Evolutionary conservation across 768 basidiomycete species (phyloP).

Genomic region (Lactarius trivialis): DNA sequence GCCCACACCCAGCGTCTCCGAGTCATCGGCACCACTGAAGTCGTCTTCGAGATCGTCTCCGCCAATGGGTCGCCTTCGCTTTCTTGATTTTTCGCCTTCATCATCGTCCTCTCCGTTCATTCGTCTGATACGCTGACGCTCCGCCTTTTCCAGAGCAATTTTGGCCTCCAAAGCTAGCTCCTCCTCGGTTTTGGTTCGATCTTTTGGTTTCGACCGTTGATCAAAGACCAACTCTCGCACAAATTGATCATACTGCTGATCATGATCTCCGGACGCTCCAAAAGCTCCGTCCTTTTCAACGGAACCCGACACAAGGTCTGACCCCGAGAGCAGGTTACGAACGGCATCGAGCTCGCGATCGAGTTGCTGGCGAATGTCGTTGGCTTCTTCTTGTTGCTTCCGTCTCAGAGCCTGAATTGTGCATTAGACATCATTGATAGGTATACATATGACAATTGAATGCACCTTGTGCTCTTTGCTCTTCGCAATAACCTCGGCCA

Average conservation of each 20-base stretch:
- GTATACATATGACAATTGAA: not conserved
- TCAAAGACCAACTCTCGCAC: conserved; percentile 93
- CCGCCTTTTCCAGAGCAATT: conserved; percentile 79
- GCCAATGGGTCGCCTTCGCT: conserved; percentile 51
- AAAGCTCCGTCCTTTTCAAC: conserved; percentile 9
- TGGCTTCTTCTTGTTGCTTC: conserved; percentile 79
- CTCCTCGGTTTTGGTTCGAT: conserved; percentile 94
- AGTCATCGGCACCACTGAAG: conserved; percentile 37
- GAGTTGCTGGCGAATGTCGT: conserved; percentile 78
- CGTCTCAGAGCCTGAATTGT: conserved; percentile 69
- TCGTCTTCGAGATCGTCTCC: conserved; percentile 94
- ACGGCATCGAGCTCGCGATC: conserved; percentile 84
- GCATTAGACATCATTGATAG: not conserved
- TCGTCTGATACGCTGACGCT: conserved; percentile 65
- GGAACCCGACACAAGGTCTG: conserved; percentile 39
- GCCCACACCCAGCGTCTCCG: conserved; percentile 31
- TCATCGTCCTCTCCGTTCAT: conserved; percentile 77
- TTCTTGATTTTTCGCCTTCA: conserved; percentile 42
- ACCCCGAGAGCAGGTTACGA: conserved; percentile 60
- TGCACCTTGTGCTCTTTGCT: conserved; percentile 91
- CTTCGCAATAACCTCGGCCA: conserved; percentile 97
- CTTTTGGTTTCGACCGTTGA: conserved; percentile 86
- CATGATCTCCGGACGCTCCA: conserved; percentile 27
- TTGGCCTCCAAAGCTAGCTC: conserved; percentile 87
- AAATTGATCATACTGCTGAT: conserved; percentile 82